Conservation (phyloP, 495 filamentous ascomycete genomes). For the Durotheca rogersii region DNA sequence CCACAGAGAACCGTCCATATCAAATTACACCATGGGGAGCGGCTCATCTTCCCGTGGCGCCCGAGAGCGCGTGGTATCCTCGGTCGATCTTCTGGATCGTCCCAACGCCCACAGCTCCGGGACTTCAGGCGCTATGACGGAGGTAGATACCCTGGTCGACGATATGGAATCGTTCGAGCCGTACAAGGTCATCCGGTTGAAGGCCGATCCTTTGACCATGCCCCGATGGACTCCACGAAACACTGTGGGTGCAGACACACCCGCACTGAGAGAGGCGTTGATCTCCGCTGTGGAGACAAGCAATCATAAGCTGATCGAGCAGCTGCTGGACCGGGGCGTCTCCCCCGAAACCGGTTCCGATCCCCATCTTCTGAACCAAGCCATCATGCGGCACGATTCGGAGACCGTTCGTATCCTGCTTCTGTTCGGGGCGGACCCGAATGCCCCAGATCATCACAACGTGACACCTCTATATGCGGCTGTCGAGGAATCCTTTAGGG, state of each 20-base stretch:
- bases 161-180: conserved; percentile 36
- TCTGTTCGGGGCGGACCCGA: conserved; percentile 50
- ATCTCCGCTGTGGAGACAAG: conserved; percentile 42
- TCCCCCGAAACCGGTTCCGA: conserved; percentile 45
- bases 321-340: conserved; percentile 53
- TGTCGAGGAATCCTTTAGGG: conserved; percentile 46
- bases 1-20: conserved; percentile 31
- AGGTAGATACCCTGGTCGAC: conserved; percentile 33
- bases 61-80: conserved; percentile 21
- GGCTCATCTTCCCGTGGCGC: conserved; percentile 16
- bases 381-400: conserved; percentile 45
- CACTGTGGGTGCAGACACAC: conserved; percentile 33
- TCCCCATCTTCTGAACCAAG: conserved; percentile 43
- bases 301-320: conserved; percentile 51
- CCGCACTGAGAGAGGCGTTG: conserved; percentile 34
- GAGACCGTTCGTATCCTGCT: conserved; percentile 51
- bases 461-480: conserved; percentile 45
- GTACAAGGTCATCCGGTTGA: conserved; percentile 37
- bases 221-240: conserved; percentile 44
- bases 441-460: conserved; percentile 42
- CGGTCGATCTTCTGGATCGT: conserved; percentile 18
- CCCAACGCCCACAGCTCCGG: conserved; percentile 15
- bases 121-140: conserved; percentile 21
- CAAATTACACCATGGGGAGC: conserved; percentile 24
- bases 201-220: conserved; percentile 37